Base-by-base conservation (phyloP, 345 rosid genomes). In the Eucalyptus curtisii region DNA sequence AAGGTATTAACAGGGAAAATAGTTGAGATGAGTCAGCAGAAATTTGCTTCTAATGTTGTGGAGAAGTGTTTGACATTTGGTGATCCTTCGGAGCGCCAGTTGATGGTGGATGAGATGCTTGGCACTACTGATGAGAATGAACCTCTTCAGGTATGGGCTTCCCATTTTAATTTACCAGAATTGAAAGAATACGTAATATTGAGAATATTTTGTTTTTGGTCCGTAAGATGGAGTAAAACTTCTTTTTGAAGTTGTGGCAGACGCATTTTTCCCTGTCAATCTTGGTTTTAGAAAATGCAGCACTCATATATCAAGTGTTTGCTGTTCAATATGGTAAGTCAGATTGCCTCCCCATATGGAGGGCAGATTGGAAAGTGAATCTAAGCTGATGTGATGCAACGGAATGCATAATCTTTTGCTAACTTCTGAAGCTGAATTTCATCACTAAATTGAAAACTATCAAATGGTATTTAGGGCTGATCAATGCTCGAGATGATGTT, bases 21-120 rank as follows among this genome's bases (percentile, higher is more conserved):
- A 52, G 96, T 95, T 86, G 93, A 94, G 90, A 93, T 95, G 95
- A 95, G 95, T 90, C 96, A 93, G 93, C 96, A 94, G 90, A 94
- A 94, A 90, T 95, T 95, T 79, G 95, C 96, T 12, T 95, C 95
- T 19, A 95, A 95, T 86, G 96, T 94, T 53, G 95, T 94, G 31
- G 95, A 95, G 93, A 95, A 94, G 91, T 95, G 96, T 88, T 90
- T 95, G 86, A 90, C 95, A 27, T 95, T 93, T 88, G 94, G 96
- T 76, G 94, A 93, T 89, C 91, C 93, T 50, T 86, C 87, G 19
- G 95, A 95, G 88, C 94, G 95, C 24, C 93, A 91, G 87, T 79
- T 94, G 79, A 91, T 95, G 89, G 95, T 95, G 91, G 91, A 92
- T 88, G 95, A 95, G 92, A 95, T 95, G 95, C 94, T 95, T 79